Percentiles rank a stretch among this genome's conserved stretches.
Evolutionary conservation across 1,284 basidiomycete species (phyloP).

Genomic region (Macrocystidia cucumis): DNA sequence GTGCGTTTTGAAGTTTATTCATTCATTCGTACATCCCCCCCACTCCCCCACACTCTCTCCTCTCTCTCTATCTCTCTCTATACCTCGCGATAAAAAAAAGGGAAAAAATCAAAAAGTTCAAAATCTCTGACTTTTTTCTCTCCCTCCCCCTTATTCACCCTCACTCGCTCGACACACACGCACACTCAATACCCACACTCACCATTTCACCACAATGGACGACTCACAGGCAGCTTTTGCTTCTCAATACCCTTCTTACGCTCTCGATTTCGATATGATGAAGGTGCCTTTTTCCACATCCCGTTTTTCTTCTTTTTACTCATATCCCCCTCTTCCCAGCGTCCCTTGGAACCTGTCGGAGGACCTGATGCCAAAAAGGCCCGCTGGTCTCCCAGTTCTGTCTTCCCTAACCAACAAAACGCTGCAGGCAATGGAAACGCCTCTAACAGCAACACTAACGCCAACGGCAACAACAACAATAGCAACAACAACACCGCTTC

Average conservation of each 20-base stretch:
- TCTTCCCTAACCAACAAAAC: conserved; percentile 36
- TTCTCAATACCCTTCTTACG: conserved; percentile 55
- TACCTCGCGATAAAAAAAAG: too few species aligned
- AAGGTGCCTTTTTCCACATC: conserved; percentile 42
- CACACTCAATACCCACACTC: too few species aligned
- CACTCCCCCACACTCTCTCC: conserved; percentile 24
- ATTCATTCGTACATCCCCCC: conserved; percentile 10
- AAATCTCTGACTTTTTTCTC: conserved; percentile 4
- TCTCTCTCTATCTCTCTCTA: conserved; percentile 22
- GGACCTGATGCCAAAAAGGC: conserved; percentile 83
- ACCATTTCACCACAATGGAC: conserved; percentile 51
- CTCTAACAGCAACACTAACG: conserved; percentile 22
- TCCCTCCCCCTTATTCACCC: conserved; percentile 14
- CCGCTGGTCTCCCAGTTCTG: conserved; percentile 73
- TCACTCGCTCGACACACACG: too few species aligned
- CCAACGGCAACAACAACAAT: too few species aligned
- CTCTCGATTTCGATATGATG: conserved; percentile 82
- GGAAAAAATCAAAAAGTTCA: too few species aligned
- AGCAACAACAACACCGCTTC: conserved; percentile 21
- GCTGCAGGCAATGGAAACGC: too few species aligned
- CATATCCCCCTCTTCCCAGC: conserved; percentile 27
- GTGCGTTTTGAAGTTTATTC: conserved; percentile 1
- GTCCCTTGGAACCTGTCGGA: conserved; percentile 72
- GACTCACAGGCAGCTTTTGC: conserved; percentile 65
- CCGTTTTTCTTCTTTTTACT: conserved; percentile 5